Conservation (phyloP, 2,329 filamentous ascomycete genomes). For the Colletotrichum lini region DNA sequence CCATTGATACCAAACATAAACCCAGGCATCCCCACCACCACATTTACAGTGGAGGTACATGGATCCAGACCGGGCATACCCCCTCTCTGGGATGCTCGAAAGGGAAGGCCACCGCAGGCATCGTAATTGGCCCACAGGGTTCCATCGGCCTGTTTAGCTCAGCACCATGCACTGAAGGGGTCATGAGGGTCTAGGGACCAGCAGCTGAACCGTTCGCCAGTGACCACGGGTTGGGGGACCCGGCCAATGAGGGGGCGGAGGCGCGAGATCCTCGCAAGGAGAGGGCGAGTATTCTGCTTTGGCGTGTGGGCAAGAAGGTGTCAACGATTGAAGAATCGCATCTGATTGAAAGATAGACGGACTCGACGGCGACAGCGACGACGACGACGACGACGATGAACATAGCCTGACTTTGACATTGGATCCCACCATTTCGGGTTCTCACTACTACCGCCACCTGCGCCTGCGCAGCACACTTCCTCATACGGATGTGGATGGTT, state of each 20-base stretch:
- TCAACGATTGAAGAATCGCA: slow-evolving; percentile 16
- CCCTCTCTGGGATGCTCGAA: slow-evolving; percentile 23
- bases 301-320: background rate
- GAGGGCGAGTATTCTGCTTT: slow-evolving; percentile 1
- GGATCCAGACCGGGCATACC: slow-evolving; percentile 23
- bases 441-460: too few relatives aligned
- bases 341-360: background rate
- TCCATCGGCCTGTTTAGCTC: slow-evolving; percentile 22
- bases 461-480: background rate
- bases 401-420: background rate
- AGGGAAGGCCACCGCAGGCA: slow-evolving; percentile 32
- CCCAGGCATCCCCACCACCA: slow-evolving; percentile 29
- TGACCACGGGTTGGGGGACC: background rate
- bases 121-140: slow-evolving; percentile 30
- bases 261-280: slow-evolving; percentile 1
- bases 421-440: background rate
- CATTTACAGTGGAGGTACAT: slow-evolving; percentile 37
- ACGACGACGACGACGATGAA: background rate
- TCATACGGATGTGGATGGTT: background rate
- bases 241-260: background rate
- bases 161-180: slow-evolving; percentile 10
- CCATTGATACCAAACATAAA: slow-evolving; percentile 37
- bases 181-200: slow-evolving; percentile 25
- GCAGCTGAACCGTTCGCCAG: slow-evolving; percentile 30
- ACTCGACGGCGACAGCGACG: background rate